A percentile compares a stretch with the other conserved stretches of the same genome.
These are phyloP conservation scores for Aspergillus tamarii DNA, from an alignment of 2,329 filamentous ascomycete genomes.

Conservation along the genomic window DNA sequence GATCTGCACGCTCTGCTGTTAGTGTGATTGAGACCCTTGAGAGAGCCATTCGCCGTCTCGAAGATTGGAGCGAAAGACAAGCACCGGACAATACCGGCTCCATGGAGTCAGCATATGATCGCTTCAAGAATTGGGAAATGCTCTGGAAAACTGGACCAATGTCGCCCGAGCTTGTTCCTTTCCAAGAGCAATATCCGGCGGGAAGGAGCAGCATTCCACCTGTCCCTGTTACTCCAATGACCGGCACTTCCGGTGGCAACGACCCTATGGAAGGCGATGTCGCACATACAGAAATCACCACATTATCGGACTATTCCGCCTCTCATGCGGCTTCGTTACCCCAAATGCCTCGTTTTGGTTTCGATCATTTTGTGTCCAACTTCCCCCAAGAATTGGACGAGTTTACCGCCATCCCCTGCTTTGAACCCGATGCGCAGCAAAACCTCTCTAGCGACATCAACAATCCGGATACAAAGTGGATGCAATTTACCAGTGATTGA, in stretches of 20 bases:
- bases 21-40: constrained; percentile 59
- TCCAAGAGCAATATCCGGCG: constrained; percentile 25
- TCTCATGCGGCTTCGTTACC: constrained; percentile 32
- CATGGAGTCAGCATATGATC: constrained; percentile 54
- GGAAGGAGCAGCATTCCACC: constrained; percentile 15
- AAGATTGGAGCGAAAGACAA: constrained; percentile 46
- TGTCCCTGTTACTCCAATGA: constrained; percentile 28
- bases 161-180: constrained; percentile 35
- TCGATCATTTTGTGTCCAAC: constrained; percentile 45
- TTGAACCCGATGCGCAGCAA: constrained; percentile 38
- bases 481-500: constrained; percentile 40
- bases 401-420: constrained; percentile 45
- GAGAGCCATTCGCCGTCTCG: constrained; percentile 51
- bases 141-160: constrained; percentile 49
- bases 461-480: constrained; percentile 35
- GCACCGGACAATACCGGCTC: constrained; percentile 34
- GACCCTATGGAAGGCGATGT: constrained; percentile 28
- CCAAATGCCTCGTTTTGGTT: constrained; percentile 38
- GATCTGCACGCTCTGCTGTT: constrained; percentile 57
- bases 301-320: constrained; percentile 31
- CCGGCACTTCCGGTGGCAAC: constrained; percentile 19
- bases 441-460: constrained; percentile 29
- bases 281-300: constrained; percentile 24
- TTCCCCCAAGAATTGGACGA: constrained; percentile 45
- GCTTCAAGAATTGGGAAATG: constrained; percentile 58